Evolutionary conservation across 139 green algal species (phyloP).

Genomic region (Chlorella sp.): DNA sequence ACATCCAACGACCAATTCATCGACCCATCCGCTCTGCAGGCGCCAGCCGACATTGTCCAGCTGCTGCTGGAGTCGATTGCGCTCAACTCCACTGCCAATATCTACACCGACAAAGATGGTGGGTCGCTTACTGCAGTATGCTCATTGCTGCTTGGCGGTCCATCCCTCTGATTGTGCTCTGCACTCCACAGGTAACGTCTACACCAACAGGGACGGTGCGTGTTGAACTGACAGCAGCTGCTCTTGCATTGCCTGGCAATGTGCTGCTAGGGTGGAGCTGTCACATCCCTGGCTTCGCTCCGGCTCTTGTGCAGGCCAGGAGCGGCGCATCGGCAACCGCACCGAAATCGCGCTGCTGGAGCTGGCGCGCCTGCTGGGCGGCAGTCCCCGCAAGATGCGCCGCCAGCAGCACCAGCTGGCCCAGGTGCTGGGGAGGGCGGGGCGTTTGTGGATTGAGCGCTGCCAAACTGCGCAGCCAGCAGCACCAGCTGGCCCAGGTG

Average conservation of each 20-base stretch:
- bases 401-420: slow-evolving; percentile 7
- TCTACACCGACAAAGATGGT: slow-evolving; percentile 20
- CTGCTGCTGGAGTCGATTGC: slow-evolving; percentile 38
- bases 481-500: slow-evolving; percentile 13
- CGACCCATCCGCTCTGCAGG: no score
- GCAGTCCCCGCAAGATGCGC: slow-evolving; percentile 17
- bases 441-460: background rate
- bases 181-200: background rate
- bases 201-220: background rate
- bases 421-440: no score
- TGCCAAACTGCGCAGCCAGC: background rate
- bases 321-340: slow-evolving; percentile 68
- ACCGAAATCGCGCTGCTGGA: slow-evolving; percentile 87
- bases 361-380: slow-evolving; percentile 55
- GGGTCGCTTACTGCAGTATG: background rate
- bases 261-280: no score
- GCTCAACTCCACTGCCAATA: slow-evolving; percentile 77
- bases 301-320: background rate
- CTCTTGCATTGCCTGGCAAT: no score
- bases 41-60: slow-evolving; percentile 23
- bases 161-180: background rate
- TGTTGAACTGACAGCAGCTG: no score
- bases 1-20: no score
- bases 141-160: no score
- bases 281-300: background rate